Percentiles rank a stretch among this genome's conserved stretches.
Conservation (phyloP, 2,329 filamentous ascomycete species). For the Diaporthe sp. region DNA sequence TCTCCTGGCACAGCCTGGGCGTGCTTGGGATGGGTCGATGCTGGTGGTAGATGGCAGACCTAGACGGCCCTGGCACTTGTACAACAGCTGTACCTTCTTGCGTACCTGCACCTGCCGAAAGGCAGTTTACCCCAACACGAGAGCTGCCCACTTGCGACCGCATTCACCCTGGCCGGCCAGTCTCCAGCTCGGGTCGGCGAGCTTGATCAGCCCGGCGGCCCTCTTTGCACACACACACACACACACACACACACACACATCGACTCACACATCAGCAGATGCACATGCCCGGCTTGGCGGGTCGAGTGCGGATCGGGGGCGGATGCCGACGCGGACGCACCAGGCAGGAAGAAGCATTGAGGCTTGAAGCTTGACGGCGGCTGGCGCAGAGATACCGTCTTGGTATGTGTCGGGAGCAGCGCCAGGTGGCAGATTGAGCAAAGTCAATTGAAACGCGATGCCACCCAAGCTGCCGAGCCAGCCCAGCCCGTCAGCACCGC, state of each 20-base stretch:
- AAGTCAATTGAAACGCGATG: constrained; percentile 26
- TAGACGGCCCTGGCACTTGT: background rate
- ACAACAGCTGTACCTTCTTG: background rate
- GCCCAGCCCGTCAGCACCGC: background rate
- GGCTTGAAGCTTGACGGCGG: constrained; percentile 32
- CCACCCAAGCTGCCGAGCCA: background rate
- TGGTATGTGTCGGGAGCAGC: constrained; percentile 20
- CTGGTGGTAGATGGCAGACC: background rate
- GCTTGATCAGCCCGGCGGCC: background rate
- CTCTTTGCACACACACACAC: background rate
- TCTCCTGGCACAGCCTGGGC: constrained; percentile 23
- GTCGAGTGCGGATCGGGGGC: background rate
- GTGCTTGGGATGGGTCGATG: constrained; percentile 22
- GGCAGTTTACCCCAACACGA: background rate
- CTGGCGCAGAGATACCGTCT: constrained; percentile 24
- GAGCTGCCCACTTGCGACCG: background rate
- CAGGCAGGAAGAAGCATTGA: constrained; percentile 15
- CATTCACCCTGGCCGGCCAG: too few relatives aligned
- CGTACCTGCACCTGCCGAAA: background rate
- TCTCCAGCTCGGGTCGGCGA: background rate
- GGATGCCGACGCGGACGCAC: background rate
- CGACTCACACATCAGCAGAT: background rate
- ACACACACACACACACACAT: background rate
- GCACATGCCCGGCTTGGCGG: background rate
- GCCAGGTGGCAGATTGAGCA: constrained; percentile 1